Evolutionary conservation across 176 grass and related monocot genomes (phyloP), one percentile per base, ranked within the genome.

Genomic region (Chrysopogon serrulatus): DNA sequence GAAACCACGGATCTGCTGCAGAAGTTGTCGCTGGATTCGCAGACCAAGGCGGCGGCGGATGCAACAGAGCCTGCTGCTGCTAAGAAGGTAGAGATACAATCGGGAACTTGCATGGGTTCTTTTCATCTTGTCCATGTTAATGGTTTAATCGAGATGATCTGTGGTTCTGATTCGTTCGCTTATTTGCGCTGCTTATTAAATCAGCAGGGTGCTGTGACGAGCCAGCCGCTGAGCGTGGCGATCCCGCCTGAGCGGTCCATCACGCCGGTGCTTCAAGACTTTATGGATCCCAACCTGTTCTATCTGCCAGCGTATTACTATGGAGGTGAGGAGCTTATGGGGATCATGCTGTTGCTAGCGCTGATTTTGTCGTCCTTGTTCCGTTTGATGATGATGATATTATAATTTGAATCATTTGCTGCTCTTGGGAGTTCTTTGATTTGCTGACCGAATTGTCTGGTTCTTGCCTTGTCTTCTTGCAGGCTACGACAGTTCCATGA

Each of bases 1-100:
- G 91, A 95, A 88, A 81, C 91, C 59, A 84, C 96, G 34, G 93
- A 90, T 87, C 90, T 98, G 73, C 69, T 95, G 82, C 93, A 98
- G 88, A 95, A 95, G 67, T 31, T 98, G 60, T 78, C 93, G 41
- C 82, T 95, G 44, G 96, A 95, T 33, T 68, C 88, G 6, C 83
- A 83, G 74, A 84, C 88, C 74, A 90, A 86, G 88, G 79, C 60
- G 31, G 79, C 60, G 31, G 74, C 57, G 13, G 88, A 79, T 10
- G 88, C 67, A 15, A 60, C 79, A 15, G 84, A 86, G 60, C 67
- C 80, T 68, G 79, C 84, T 3, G 84, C 28, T 2, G n/a, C 66
- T 30, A 62, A 73, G 65, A 90, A 90, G 88, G 88, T 90, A 89
- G 64, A 8, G 84, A 73, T 78, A 21, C 5, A 18, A 80, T 82